Evolutionary conservation across 768 basidiomycete species (phyloP), one percentile per base, ranked within the genome.

Genomic region (Sutorius australiensis): DNA sequence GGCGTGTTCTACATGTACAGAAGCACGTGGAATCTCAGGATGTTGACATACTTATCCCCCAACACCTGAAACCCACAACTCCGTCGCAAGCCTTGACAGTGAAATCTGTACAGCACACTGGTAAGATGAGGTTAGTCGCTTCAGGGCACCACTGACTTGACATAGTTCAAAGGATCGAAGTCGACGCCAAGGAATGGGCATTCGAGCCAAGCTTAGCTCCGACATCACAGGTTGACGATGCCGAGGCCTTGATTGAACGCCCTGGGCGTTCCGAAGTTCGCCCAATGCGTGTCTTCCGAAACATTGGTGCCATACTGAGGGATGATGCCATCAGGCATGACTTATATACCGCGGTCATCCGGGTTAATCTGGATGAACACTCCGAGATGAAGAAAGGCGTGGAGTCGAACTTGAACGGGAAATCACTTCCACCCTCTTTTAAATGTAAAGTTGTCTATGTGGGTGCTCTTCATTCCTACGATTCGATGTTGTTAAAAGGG

Each of bases 361-460:
- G 5, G 9, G 54, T 59, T 32, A 27, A 48, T 42, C 31, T 51
- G 7, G 6, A 12, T 12, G 14, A 32, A 6, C 38, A 57, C 12
- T 48, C 59, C 11, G 50, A 51, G 33, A 50, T 60, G 11, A 51
- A 28, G 12, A 61, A 3, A 42, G 46, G 43, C 27, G 54, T 60
- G 0, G 49, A 51, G 32, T 45, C 42, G 7, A 30, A 30, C 24
- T 38, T 61, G 50, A 60, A 30, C 24, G 38, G 57, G 50, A 60
- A 60, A 39, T 42, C 39, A 0, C 54, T 59, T 19, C 56, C 56
- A 3, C 5, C 32, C 16, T 47, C 32, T 17, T 58, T 58, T 34
- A 31, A 24, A 14, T 59, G 48, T 43, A 60, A 51, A 28, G 54
- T 33, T 7, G 19, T 57, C 38, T 51, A 60, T 19, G 59, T 51